Evolutionary conservation across 2,329 filamentous ascomycete genomes (phyloP), one percentile per base, ranked within the genome.

Genomic region (Colletotrichum australisinense): DNA sequence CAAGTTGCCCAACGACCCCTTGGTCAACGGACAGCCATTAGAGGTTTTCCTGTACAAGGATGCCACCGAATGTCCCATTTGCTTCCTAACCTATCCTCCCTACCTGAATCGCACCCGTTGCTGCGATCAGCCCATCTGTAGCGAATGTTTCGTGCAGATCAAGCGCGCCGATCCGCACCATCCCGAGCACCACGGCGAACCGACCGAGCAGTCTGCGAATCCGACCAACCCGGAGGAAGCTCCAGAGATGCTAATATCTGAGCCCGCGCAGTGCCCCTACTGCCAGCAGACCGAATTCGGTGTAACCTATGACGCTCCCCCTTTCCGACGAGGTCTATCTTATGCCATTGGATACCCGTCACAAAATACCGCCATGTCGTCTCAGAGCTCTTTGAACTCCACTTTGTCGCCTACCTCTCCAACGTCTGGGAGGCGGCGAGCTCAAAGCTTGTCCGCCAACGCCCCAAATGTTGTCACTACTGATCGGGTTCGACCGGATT

Each of bases 111-210:
- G 92, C 76, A 99, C 97, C 0, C 89, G 97, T 76, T 99, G 97
- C 81, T 99, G 97, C 82, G 95, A 98, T 78, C 97, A 99, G 81
- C 89, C 94, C 6, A 98, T 99, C 75, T 99, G 97, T 84, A 98
- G 95, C 55, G 97, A 99, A 84, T 99, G 97, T 82, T 99, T 99
- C 79, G 97, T 99, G 4, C 97, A 99, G 82, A 99, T 99, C 81
- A 98, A 98, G 82, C 91, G 97, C 55, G 92, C 95, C 4, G 96
- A 99, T 76, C 95, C 95, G 11, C 94, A 98, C 81, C 91, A 95
- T 52, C 94, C 95, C 1, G 94, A 98, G 80, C 94, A 97, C 79
- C 86, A 89, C 72, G 88, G 87, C n/a, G 85, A 89, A 62, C 76
- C 79, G 26, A 75, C 80, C 72, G 68, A 76, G 35, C 77, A 71